Percentiles rank a stretch among this genome's conserved stretches.
phyloP scores from a whole-genome alignment of 164 flowering plant species.

The Sextonia rubra region DNA sequence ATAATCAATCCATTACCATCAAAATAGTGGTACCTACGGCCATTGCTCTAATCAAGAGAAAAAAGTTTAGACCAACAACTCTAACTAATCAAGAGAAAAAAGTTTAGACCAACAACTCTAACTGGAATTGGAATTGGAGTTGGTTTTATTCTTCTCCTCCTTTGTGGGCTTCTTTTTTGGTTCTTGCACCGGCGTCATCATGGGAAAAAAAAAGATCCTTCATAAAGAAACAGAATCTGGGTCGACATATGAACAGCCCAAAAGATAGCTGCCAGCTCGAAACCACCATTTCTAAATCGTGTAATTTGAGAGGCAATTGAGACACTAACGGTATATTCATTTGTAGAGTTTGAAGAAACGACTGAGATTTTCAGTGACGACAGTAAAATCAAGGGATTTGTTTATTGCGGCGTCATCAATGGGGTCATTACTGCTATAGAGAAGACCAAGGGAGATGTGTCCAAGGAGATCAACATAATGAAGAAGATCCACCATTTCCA shows the following conservation, averaged over 20 bases:
- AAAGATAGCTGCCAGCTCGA: background rate
- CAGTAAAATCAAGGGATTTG: conserved; percentile 39
- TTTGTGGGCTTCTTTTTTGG: conserved; percentile 16
- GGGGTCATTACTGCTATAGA: conserved; percentile 42
- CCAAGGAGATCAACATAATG: conserved; percentile 45
- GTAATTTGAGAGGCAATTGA: conserved; percentile 32
- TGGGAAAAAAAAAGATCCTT: conserved; percentile 2
- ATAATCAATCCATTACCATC: conserved; percentile 15
- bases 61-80: too few relatives aligned
- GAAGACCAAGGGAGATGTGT: conserved; percentile 26
- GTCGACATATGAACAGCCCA: background rate
- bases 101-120: conserved; percentile 35
- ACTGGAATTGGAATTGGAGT: conserved; percentile 38
- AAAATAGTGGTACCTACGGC: conserved; percentile 22
- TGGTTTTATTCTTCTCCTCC: conserved; percentile 14
- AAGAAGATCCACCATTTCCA: conserved; percentile 58
- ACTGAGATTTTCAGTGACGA: conserved; percentile 44
- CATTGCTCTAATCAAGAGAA: conserved; percentile 17
- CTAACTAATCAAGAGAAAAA: too few relatives aligned
- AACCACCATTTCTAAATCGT: conserved; percentile 14
- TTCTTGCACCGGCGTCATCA: background rate
- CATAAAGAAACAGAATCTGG: conserved; percentile 7
- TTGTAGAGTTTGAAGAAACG: conserved; percentile 38
- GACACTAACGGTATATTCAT: conserved; percentile 25
- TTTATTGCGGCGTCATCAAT: conserved; percentile 41